phyloP scores from a whole-genome alignment of 1,284 basidiomycete genomes.

The Hypsizygus ulmarius region DNA sequence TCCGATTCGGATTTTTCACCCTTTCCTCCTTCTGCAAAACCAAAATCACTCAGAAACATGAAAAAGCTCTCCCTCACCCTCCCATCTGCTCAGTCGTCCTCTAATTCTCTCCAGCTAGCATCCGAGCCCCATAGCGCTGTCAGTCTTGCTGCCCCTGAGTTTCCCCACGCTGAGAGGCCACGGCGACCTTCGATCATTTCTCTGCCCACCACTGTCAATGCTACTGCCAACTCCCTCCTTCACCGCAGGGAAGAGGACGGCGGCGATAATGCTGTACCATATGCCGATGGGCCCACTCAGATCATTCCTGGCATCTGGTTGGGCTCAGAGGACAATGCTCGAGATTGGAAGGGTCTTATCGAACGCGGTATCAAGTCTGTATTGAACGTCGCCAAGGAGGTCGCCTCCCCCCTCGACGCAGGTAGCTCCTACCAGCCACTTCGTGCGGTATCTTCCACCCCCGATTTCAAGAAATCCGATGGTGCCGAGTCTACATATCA shows the following conservation, averaged over 20 bases:
- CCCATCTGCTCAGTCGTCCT: conserved; percentile 58
- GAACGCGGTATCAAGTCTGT: conserved; percentile 77
- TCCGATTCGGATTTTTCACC: conserved; percentile 50
- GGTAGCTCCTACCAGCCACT: conserved; percentile 40
- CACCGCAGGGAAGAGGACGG: conserved; percentile 67
- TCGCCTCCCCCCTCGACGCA: conserved; percentile 73
- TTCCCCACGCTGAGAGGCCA: conserved; percentile 30
- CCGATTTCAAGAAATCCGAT: conserved; percentile 50
- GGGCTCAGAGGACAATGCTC: conserved; percentile 91
- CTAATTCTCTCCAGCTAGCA: conserved; percentile 44
- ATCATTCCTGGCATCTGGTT: conserved; percentile 90
- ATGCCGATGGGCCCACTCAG: conserved; percentile 84
- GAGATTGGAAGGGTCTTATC: conserved; percentile 70
- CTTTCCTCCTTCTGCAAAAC: conserved; percentile 38
- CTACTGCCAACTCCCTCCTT: conserved; percentile 45
- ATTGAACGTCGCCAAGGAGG: conserved; percentile 95
- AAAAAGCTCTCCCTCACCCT: conserved; percentile 73
- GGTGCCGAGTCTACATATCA: conserved; percentile 51
- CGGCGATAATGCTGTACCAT: conserved; percentile 58
- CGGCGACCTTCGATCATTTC: conserved; percentile 67
- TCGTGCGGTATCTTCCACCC: conserved; percentile 64
- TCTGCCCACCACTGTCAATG: conserved; percentile 45
- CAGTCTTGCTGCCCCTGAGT: conserved; percentile 25
- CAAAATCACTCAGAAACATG: conserved; percentile 58
- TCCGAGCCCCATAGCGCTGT: conserved; percentile 29